A percentile compares a stretch with the other conserved stretches of the same genome.
These are phyloP conservation scores for Apiotrichum gracile DNA, from an alignment of 1,284 basidiomycete species.

Conservation along the genomic window DNA sequence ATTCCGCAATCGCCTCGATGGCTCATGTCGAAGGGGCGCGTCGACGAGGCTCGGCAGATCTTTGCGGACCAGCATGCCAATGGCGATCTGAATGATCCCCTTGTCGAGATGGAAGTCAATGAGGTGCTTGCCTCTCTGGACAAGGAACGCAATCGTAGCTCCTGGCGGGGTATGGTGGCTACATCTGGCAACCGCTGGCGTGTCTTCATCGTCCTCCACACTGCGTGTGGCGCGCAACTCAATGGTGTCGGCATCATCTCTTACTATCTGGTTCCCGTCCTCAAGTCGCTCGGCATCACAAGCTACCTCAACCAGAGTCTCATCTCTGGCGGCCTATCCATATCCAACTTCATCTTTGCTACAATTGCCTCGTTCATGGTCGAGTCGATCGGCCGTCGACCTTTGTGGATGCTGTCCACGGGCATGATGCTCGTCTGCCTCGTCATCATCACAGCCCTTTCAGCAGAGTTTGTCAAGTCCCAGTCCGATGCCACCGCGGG, in stretches of 20 bases:
- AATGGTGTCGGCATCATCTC: conserved; percentile 2
- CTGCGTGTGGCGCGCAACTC: background rate
- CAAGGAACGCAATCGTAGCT: conserved; percentile 21
- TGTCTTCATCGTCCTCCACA: conserved; percentile 28
- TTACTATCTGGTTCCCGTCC: conserved; percentile 19
- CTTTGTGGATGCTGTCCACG: conserved; percentile 11
- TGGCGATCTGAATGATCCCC: conserved; percentile 12
- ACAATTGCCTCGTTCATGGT: background rate
- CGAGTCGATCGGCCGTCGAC: conserved; percentile 13
- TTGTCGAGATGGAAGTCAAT: conserved; percentile 9
- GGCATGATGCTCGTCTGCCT: conserved; percentile 20
- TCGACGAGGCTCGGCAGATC: conserved; percentile 32
- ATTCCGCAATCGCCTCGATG: conserved; percentile 46
- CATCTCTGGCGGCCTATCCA: conserved; percentile 10
- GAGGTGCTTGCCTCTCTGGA: conserved; percentile 26
- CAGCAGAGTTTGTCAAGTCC: conserved; percentile 6
- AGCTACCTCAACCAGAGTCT: conserved; percentile 1
- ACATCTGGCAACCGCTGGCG: conserved; percentile 46
- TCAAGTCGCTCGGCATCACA: conserved; percentile 15
- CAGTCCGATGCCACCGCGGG: conserved; percentile 2
- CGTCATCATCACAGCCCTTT: conserved; percentile 6
- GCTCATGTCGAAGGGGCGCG: conserved; percentile 36
- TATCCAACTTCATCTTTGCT: conserved; percentile 9
- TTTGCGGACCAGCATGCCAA: conserved; percentile 31
- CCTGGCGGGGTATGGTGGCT: conserved; percentile 28